Evolutionary conservation across 345 rosid species (phyloP), one percentile per base, ranked within the genome.

Genomic region (Citrus unshiu): DNA sequence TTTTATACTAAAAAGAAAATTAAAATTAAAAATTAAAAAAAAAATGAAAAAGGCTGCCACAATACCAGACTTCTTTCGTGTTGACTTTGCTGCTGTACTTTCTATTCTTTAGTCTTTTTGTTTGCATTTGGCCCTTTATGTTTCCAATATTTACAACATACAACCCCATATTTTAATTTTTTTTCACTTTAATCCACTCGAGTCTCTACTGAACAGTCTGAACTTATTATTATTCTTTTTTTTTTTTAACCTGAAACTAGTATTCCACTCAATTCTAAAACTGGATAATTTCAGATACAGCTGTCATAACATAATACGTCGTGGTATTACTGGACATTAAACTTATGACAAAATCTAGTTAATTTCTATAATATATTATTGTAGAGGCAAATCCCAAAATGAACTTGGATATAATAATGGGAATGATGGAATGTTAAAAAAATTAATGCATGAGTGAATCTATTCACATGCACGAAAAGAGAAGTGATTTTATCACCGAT

Each of bases 21-120:
- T 39, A 60, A 10, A 34, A 2, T 49, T 49, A 62, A 54, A 54
- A 68, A 39, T 32, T 25, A 69, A 70, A 12, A 12, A 12, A 43
- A 43, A 46, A 13, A 12, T 46, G 18, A 46, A 46, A 13, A 81
- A 76, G 70, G 77, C 67, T 80, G 81, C 78, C 84, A 80, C 37
- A 81, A 49, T 46, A 77, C 67, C 63, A 62, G 77, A 80, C 78
- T 67, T 78, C 77, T 72, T 72, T 49, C 46, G 16, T 81, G 86
- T 87, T 87, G 90, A 87, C 88, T 83, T 87, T 79, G 75, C 64
- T 60, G 74, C 32, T 51, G 64, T 3, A 70, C 68, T 78, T 40
- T 61, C 25, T 24, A 18, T 62, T 66, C 4, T 30, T 73, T 7
- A 21, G 24, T 32, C 78, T 67, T 9, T 18, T 30, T 22, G 54